Base-by-base conservation (phyloP, 768 basidiomycete species). In the Brasilioporus rufonigricans region DNA sequence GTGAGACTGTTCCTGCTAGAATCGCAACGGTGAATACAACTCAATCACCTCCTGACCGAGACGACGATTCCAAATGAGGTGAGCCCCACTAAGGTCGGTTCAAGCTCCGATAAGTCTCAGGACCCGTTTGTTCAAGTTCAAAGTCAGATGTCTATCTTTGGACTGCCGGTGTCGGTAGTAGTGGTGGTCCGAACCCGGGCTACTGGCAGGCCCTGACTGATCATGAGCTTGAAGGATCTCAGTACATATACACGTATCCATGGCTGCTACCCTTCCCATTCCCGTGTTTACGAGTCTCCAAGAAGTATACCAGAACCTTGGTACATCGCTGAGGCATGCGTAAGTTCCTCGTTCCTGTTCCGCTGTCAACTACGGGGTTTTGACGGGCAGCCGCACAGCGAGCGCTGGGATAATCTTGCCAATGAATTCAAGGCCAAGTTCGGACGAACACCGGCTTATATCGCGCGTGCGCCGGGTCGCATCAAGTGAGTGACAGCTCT, bases 381-480 rank as follows among this genome's bases (percentile, higher is more conserved):
- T 53, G 38, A 57, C 23, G 19, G 14, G 8, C 24, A 32, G 6
- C 18, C 12, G 5, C 44, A 43, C 46, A 80, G 77, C 19, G 71
- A 72, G 44, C 77, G 85, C 41, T 91, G 86, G 85, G 76, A 83
- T 59, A 70, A 77, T 27, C 80, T 91, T 35, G 77, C 77, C 2
- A 73, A 77, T 24, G 79, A 87, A 62, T 92, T 89, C 66, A 73
- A 79, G 62, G 72, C 65, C 50, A 77, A 82, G 53, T 91, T 88
- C 60, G 86, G 86, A 6, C 76, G 76, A 57, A 81, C 80, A 49
- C 88, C 90, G 13, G 74, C 80, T 5, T 85, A 85, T 59, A 88
- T 92, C 61, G 81, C 82, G 8, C 75, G 89, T 63, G 89, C 91
- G 6, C 91, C 90, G 1, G 91, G 91, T 8, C 80, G 90, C 57